These are phyloP conservation scores for Microbotryomycetes sp. DNA, from an alignment of 1,284 basidiomycete genomes.

Conservation along the genomic window DNA sequence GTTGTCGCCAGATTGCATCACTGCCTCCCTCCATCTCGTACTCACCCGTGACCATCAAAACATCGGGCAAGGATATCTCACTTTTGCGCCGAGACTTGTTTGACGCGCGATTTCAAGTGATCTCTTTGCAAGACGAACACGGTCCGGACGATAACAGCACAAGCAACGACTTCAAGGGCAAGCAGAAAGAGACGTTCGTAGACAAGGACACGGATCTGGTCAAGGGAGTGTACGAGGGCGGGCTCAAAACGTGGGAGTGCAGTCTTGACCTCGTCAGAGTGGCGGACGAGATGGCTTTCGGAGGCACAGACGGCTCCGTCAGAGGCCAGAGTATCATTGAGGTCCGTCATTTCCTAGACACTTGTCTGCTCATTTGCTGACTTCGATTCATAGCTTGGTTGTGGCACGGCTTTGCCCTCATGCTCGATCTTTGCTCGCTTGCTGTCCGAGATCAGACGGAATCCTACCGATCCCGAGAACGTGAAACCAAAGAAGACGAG, in stretches of 20 bases:
- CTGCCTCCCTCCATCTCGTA: constrained; percentile 39
- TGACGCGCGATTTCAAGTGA: constrained; percentile 87
- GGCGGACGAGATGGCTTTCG: constrained; percentile 5
- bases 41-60: constrained; percentile 34
- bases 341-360: constrained; percentile 43
- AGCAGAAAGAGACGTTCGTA: constrained; percentile 48
- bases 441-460: constrained; percentile 22
- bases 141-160: constrained; percentile 23
- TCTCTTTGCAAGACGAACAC: constrained; percentile 49
- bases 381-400: constrained; percentile 62
- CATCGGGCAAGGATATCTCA: constrained; percentile 36
- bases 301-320: constrained; percentile 1
- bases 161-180: constrained; percentile 34
- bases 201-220: constrained; percentile 83
- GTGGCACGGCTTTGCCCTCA: constrained; percentile 82
- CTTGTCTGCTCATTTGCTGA: neutral
- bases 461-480: neutral
- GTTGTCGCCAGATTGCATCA: constrained; percentile 22
- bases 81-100: constrained; percentile 78
- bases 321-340: constrained; percentile 55
- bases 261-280: constrained; percentile 67
- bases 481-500: constrained; percentile 43
- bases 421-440: constrained; percentile 55
- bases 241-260: constrained; percentile 97
- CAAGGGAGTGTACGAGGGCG: constrained; percentile 89